Evolutionary conservation across 1,284 basidiomycete species (phyloP), one percentile per base, ranked within the genome.

Genomic region (Gomphus bonarii): DNA sequence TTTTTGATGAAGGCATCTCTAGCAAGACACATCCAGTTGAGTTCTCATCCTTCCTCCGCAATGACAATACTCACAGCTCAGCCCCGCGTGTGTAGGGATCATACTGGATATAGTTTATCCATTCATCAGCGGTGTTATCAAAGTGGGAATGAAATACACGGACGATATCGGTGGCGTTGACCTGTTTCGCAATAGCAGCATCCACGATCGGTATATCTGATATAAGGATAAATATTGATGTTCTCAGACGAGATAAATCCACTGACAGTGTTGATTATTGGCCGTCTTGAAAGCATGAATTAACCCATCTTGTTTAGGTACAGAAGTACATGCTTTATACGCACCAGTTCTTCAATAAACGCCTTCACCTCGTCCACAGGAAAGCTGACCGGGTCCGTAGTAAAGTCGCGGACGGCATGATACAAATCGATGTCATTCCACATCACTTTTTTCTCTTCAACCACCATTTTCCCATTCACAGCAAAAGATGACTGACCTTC

Each of bases 371-470:
- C 79, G 11, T 78, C 74, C 5, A 65, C 70, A 6, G 84, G 80
- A 71, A 80, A 88, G 40, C 74, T 77, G 25, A 80, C 73, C 12
- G 84, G 84, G 64, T 86, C 84, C 11, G 77, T 72, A 8, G 85
- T 87, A 62, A 88, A 87, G 67, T 85, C 84, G 8, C 84, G 75
- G 51, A 77, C 72, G 30, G 79, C 76, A 61, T 85, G 79, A 62
- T 83, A 85, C 55, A 86, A 63, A 68, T 89, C 86, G 60, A 88
- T 87, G 62, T 88, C 86, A 63, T 84, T 87, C 86, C 85, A 88
- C 50, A 61, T 60, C 3, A 62, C 60, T 61, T 12, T 35, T 3
- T 12, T 35, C 46, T 64, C 63, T 18, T 50, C 49, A 50, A 22
- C 18, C 35, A 7, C n/a, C 30, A 18, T 1, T 8, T 28, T 47